phyloP scores from a whole-genome alignment of 306 rosid species.

The Vicia villosa region DNA sequence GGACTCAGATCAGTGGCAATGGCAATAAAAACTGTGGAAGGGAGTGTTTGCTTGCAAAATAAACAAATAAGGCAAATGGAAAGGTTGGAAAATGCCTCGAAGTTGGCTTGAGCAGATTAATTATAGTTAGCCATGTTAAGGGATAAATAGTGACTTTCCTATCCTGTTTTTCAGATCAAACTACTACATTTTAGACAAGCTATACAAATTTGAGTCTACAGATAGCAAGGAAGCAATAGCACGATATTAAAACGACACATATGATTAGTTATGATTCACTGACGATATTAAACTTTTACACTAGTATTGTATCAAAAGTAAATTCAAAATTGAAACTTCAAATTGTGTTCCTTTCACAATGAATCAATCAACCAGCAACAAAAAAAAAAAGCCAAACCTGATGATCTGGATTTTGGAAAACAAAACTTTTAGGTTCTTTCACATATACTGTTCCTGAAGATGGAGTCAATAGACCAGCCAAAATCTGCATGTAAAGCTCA shows the following conservation, averaged over 20 bases:
- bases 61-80: background rate
- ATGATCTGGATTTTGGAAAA: conserved; percentile 86
- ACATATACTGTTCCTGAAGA: conserved; percentile 60
- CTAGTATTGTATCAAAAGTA: background rate
- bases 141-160: background rate
- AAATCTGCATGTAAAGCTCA: conserved; percentile 49
- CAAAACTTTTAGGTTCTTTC: conserved; percentile 69
- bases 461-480: conserved; percentile 83
- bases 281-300: background rate
- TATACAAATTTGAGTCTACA: conserved; percentile 9
- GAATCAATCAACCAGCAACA: conserved; percentile 23
- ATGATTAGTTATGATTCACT: background rate
- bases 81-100: conserved; percentile 5
- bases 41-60: background rate
- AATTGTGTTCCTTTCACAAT: background rate
- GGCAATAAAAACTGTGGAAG: background rate
- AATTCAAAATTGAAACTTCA: background rate
- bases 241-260: background rate
- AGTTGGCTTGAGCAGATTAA: conserved; percentile 11
- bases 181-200: conserved; percentile 19
- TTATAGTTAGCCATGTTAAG: conserved; percentile 11
- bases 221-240: background rate
- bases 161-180: conserved; percentile 1
- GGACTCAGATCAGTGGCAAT: background rate
- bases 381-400: conserved; percentile 52